Evolutionary conservation across 768 basidiomycete species (phyloP).

Genomic region (Serendipita sp.): DNA sequence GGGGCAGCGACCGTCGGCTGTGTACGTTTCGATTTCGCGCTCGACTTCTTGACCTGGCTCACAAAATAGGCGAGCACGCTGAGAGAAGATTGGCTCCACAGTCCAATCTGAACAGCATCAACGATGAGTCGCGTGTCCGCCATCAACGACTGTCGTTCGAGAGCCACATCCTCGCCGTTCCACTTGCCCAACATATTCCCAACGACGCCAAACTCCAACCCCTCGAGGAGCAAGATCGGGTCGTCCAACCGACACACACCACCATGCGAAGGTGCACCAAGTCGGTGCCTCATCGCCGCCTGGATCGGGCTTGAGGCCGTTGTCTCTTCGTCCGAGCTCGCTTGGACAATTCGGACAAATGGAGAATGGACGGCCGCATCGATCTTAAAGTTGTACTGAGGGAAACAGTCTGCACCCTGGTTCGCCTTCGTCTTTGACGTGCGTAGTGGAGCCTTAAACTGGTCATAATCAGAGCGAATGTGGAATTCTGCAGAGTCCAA

Average conservation of each 20-base stretch:
- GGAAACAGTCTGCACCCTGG: slow-evolving; percentile 24
- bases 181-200: slow-evolving; percentile 35
- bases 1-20: background rate
- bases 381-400: slow-evolving; percentile 30
- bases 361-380: slow-evolving; percentile 32
- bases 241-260: slow-evolving; percentile 9
- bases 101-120: slow-evolving; percentile 44
- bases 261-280: slow-evolving; percentile 4
- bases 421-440: slow-evolving; percentile 1
- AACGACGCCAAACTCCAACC: slow-evolving; percentile 30
- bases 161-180: slow-evolving; percentile 28
- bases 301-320: slow-evolving; percentile 21
- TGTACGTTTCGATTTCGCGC: slow-evolving; percentile 13
- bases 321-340: slow-evolving; percentile 16
- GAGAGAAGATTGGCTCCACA: slow-evolving; percentile 49
- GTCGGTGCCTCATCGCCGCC: background rate
- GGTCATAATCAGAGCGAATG: slow-evolving; percentile 27
- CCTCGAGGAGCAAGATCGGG: slow-evolving; percentile 39
- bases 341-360: slow-evolving; percentile 32
- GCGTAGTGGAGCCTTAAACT: slow-evolving; percentile 13
- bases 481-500: slow-evolving; percentile 35
- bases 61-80: slow-evolving; percentile 36
- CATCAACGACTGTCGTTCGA: slow-evolving; percentile 29
- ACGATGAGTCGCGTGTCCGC: slow-evolving; percentile 32
- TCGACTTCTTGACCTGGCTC: slow-evolving; percentile 16